Evolutionary conservation across 139 green algal genomes (phyloP), one percentile per base, ranked within the genome.

Genomic region (Raphidocelis subcapitata): DNA sequence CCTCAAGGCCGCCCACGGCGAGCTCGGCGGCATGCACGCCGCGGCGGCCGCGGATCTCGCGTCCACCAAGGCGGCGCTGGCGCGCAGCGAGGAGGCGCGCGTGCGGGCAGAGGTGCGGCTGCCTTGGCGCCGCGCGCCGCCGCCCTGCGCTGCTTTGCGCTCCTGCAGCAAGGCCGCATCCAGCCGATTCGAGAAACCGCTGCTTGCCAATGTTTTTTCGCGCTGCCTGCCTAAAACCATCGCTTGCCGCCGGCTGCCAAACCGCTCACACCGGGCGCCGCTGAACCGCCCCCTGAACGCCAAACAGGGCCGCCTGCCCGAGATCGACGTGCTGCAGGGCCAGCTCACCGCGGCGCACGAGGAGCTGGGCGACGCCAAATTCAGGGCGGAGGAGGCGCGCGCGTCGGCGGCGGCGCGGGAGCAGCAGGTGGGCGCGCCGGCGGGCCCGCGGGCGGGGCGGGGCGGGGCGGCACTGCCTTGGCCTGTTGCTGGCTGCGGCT

Each of bases 301-400:
- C n/a, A 10, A 35, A 20, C 74, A 89, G 85, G 75, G 75, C 0
- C 83, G 79, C 15, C 74, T 91, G 74, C 81, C 88, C 23, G 83
- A 88, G 66, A 85, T 92, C 56, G 79, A 89, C 26, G 84, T 84
- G 63, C 81, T 88, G 37, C 52, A 76, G 61, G 72, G 80, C 60
- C 49, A 80, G 67, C 62, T 89, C 21, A 74, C 29, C 29, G 37
- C 71, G 54, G 76, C 81, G 37, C 68, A 86, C 62, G 63, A 74
- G 31, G 73, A 82, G 66, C 18, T 81, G 33, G 74, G 37, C 5
- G 74, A 77, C 54, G 69, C 78, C 0, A 56, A 55, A 20, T 77
- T 81, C 67, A 74, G 73, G 49, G 29, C 67, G 21, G 52, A 55
- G 31, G 68, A 66, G 54, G 37, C 68, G 51, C 62, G 67, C 28